Conservation (phyloP, 75 land plant species). For the Selaginella moellendorffii region DNA sequence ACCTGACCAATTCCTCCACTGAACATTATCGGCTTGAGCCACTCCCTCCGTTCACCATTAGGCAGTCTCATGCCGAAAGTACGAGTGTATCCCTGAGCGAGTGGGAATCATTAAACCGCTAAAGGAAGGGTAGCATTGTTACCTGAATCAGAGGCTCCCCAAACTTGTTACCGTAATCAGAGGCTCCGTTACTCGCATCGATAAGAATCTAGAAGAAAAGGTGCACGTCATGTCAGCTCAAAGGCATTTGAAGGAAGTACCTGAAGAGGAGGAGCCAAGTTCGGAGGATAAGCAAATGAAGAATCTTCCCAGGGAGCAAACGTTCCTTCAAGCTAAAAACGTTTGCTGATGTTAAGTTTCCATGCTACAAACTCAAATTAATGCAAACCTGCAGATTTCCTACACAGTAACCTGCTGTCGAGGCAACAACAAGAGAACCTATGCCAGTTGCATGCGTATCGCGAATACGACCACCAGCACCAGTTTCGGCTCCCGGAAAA, state of each 20-base stretch:
- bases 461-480: slow-evolving; percentile 88
- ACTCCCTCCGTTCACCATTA: slow-evolving; percentile 83
- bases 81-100: slow-evolving; percentile 53
- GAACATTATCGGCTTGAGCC: slow-evolving; percentile 97
- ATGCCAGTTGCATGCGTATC: slow-evolving; percentile 98
- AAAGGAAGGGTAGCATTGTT: slow-evolving; percentile 22
- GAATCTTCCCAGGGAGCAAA: slow-evolving; percentile 84
- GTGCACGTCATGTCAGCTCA: too few relatives aligned
- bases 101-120: slow-evolving; percentile 41
- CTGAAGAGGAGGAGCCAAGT: slow-evolving; percentile 75
- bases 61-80: slow-evolving; percentile 91
- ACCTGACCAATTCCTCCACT: slow-evolving; percentile 91
- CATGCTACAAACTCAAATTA: too few relatives aligned
- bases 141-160: slow-evolving; percentile 96
- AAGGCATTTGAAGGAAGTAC: too few relatives aligned
- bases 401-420: slow-evolving; percentile 93
- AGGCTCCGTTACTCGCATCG: slow-evolving; percentile 91
- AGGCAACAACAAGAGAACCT: slow-evolving; percentile 77
- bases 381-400: slow-evolving; percentile 57
- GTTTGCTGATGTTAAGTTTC: too few relatives aligned
- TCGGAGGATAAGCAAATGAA: slow-evolving; percentile 63
- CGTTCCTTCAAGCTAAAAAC: slow-evolving; percentile 60
- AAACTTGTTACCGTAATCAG: slow-evolving; percentile 96
- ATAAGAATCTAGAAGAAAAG: slow-evolving; percentile 84
- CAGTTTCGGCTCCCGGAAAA: slow-evolving; percentile 94